Evolutionary conservation across 495 filamentous ascomycete genomes (phyloP).

Genomic region (Neurospora sp.): DNA sequence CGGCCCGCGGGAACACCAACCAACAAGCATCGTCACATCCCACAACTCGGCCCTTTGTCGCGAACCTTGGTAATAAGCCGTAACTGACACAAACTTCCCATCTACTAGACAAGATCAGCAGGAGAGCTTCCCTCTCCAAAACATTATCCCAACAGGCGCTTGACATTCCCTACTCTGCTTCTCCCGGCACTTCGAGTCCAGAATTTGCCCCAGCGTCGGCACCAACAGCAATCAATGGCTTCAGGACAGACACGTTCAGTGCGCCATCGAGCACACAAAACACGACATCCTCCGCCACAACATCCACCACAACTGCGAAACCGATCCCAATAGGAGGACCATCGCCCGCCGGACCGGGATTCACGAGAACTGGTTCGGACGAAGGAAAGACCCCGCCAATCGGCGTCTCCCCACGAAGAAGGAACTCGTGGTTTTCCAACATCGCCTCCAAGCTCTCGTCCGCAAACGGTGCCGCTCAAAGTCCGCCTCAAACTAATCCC

Average conservation of each 20-base stretch:
- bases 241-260: neutral
- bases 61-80: neutral
- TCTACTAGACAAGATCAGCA: slow-evolving; percentile 15
- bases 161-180: slow-evolving; percentile 6
- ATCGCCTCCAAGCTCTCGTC: slow-evolving; percentile 89
- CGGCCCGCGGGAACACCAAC: neutral
- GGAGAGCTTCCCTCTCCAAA: slow-evolving; percentile 4
- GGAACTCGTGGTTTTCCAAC: slow-evolving; percentile 83
- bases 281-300: neutral
- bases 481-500: slow-evolving; percentile 30
- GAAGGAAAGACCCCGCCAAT: slow-evolving; percentile 22
- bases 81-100: neutral
- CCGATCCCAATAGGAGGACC: slow-evolving; percentile 9
- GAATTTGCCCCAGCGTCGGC: neutral
- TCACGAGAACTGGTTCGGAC: slow-evolving; percentile 19
- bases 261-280: neutral
- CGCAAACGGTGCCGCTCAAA: slow-evolving; percentile 34
- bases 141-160: slow-evolving; percentile 13
- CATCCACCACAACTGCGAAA: slow-evolving; percentile 23
- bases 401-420: slow-evolving; percentile 36
- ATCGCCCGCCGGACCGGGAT: slow-evolving; percentile 10
- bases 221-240: slow-evolving; percentile 4
- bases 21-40: neutral
- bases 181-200: neutral
- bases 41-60: neutral